phyloP scores from a whole-genome alignment of 805 yeast species.

The Candida verbasci region DNA sequence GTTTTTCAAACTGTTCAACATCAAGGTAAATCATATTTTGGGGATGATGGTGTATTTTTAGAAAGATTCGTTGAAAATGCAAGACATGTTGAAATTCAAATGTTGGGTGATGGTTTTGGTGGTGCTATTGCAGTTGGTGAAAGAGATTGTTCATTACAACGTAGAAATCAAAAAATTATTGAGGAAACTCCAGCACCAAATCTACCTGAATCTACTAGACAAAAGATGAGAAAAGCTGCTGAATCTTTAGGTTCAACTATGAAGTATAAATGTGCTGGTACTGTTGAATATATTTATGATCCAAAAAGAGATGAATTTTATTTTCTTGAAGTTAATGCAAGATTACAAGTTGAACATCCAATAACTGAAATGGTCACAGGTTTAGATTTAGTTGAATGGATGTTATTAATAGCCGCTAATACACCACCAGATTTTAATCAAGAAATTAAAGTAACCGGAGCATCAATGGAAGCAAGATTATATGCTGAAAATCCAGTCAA shows the following conservation, averaged over 20 bases:
- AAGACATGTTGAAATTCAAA: conserved; percentile 96
- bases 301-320: conserved; percentile 92
- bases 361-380: conserved; percentile 99
- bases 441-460: conserved; percentile 65
- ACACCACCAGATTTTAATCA: conserved; percentile 73
- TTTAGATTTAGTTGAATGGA: conserved; percentile 96
- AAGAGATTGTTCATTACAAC: conserved; percentile 98
- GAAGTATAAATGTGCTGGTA: conserved; percentile 98
- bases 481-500: conserved; percentile 97
- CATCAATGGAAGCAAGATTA: conserved; percentile 93
- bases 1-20: conserved; percentile 73
- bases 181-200: conserved; percentile 99
- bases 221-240: conserved; percentile 93
- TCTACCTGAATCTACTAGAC: conserved; percentile 81
- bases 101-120: conserved; percentile 97
- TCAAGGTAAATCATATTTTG: conserved; percentile 92
- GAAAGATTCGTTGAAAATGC: conserved; percentile 98
- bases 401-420: conserved; percentile 89
- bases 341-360: conserved; percentile 99
- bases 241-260: conserved; percentile 94
- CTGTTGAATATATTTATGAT: conserved; percentile 95
- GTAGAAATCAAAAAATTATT: conserved; percentile 98
- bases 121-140: conserved; percentile 96
- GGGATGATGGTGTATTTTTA: conserved; percentile 96
- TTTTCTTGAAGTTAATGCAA: conserved; percentile 94